Evolutionary conservation across 306 rosid genomes (phyloP).

Genomic region (Lathyrus tuberosus): DNA sequence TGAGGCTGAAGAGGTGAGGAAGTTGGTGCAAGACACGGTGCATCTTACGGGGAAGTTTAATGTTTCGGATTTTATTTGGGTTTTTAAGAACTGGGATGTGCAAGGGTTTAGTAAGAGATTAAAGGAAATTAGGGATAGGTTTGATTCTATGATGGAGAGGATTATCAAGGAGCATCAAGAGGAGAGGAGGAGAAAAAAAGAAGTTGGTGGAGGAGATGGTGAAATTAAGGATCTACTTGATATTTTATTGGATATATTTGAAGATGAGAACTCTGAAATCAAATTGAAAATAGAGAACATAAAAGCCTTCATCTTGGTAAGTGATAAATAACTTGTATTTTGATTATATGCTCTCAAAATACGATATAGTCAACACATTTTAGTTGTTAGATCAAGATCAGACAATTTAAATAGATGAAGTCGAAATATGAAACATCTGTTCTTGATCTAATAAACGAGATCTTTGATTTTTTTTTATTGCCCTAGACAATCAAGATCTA

Average conservation of each 20-base stretch:
- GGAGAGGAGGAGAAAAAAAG: constrained; percentile 46
- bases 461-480: neutral
- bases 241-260: constrained; percentile 56
- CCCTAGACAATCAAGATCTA: no score
- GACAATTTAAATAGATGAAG: neutral
- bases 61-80: constrained; percentile 60
- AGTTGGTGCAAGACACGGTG: constrained; percentile 49
- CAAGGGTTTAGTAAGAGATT: constrained; percentile 56
- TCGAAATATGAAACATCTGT: neutral
- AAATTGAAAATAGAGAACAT: constrained; percentile 60
- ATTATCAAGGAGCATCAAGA: constrained; percentile 62
- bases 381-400: neutral
- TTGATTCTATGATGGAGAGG: constrained; percentile 58
- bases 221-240: constrained; percentile 57
- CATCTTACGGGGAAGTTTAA: constrained; percentile 47
- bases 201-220: constrained; percentile 35
- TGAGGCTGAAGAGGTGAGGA: constrained; percentile 54
- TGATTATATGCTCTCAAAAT: neutral
- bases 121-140: constrained; percentile 51
- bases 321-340: neutral
- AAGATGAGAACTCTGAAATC: constrained; percentile 51
- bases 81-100: constrained; percentile 61
- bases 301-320: constrained; percentile 67
- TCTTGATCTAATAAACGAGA: neutral
- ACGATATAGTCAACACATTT: neutral